Conservation (phyloP, 371 early-diverging fungal species). For the Zychaea mexicana region DNA sequence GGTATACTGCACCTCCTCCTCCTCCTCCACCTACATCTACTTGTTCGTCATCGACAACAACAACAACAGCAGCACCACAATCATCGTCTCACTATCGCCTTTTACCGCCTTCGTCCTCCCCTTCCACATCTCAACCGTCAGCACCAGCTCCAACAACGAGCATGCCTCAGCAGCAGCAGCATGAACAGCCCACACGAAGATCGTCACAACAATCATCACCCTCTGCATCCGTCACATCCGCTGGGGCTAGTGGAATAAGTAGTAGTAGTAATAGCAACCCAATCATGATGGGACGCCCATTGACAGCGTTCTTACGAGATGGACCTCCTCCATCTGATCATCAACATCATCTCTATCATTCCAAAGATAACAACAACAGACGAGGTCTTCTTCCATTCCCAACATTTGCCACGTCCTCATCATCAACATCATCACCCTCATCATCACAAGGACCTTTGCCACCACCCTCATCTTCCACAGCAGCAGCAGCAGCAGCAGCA, state of each 20-base stretch:
- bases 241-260: too few relatives aligned
- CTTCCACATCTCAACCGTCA: neutral
- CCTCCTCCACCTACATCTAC: neutral
- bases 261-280: slow-evolving; percentile 3
- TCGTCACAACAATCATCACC: slow-evolving; percentile 10
- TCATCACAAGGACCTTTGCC: neutral
- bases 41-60: neutral
- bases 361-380: neutral
- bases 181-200: slow-evolving; percentile 9
- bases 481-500: too few relatives aligned
- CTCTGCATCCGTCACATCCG: neutral
- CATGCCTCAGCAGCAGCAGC: neutral
- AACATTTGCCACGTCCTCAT: neutral
- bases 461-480: too few relatives aligned
- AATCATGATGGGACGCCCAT: slow-evolving; percentile 20
- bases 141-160: neutral
- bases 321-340: neutral
- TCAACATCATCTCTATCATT: neutral
- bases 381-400: neutral
- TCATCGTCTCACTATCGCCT: slow-evolving; percentile 14
- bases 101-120: slow-evolving; percentile 5
- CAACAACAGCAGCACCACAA: too few relatives aligned
- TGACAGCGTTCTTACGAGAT: slow-evolving; percentile 25
- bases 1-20: neutral
- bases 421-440: neutral